Evolutionary conservation across 1,139 yeast genomes (phyloP).

Genomic region (Arxiozyma slooffiae): DNA sequence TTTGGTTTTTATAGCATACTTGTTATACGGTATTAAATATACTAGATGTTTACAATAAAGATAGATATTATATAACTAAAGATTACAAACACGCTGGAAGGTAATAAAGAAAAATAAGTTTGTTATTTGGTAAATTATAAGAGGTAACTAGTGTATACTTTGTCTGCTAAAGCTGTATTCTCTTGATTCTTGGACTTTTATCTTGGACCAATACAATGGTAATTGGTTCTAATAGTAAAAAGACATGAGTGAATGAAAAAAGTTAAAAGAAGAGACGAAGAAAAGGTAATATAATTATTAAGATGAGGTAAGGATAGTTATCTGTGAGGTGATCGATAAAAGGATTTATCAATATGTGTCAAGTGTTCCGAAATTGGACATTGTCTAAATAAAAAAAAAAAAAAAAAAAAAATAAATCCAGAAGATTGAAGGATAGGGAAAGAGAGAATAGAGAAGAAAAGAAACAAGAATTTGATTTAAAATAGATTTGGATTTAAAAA

Average conservation of each 20-base stretch:
- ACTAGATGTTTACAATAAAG: background rate
- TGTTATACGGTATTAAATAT: slow-evolving; percentile 40
- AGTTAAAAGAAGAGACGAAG: background rate
- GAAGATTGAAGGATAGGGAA: slow-evolving; percentile 35
- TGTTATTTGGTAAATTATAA: background rate
- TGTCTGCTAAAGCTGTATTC: background rate
- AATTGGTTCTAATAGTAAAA: background rate
- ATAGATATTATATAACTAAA: background rate
- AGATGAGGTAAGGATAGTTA: background rate
- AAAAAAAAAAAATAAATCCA: background rate
- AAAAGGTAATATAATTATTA: too few species aligned
- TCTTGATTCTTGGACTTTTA: background rate
- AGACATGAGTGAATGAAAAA: background rate
- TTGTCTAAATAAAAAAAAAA: too few species aligned
- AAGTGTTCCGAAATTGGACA: background rate
- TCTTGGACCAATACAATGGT: background rate
- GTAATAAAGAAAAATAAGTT: background rate
- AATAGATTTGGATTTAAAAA: background rate
- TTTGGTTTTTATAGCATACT: background rate
- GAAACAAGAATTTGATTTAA: background rate
- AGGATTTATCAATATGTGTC: background rate
- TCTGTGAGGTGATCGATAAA: too few species aligned
- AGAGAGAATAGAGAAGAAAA: background rate
- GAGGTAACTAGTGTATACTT: background rate
- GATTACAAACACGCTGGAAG: background rate